Evolutionary conservation across 495 filamentous ascomycete genomes (phyloP), one percentile per base, ranked within the genome.

Genomic region (Echria macrotheca): DNA sequence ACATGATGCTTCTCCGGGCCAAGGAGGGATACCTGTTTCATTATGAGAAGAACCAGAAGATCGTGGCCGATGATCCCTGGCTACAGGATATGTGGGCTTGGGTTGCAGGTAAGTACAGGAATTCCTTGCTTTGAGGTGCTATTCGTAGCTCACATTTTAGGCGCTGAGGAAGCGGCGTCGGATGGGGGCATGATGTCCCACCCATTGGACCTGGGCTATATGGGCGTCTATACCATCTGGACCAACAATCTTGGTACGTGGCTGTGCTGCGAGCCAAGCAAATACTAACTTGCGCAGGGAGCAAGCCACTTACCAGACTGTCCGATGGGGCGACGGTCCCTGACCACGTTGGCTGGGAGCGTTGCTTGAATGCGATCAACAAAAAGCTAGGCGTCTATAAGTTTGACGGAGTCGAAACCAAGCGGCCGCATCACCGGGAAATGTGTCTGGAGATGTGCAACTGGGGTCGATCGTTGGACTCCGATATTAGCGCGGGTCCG

Each of bases 221-320:
- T 96, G 59, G 93, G 93, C 3, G 82, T 97, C 33, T 72, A 78
- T 45, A 78, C 77, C 29, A 78, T 96, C 12, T 96, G 91, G 91
- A 83, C 69, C 24, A 85, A 87, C 56, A 74, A 86, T 28, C 62
- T 89, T 41, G 82, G 87, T 84, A 61, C 38, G 73, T 52, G n/a
- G n/a, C n/a, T n/a, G n/a, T n/a, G n/a, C n/a, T n/a, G n/a, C n/a
- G n/a, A n/a, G n/a, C n/a, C n/a, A n/a, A n/a, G 26, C 28, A 15
- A 22, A 26, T 21, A 48, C 48, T 49, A 7, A 55, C 12, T 19
- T 17, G 6, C 17, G 10, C 22, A 70, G 66, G 65, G 21, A 63
- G 65, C 12, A 72, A 68, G 33, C 55, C 64, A 21, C 39, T 61
- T n/a, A 59, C 63, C 21, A 65, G 77, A 19, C 47, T 80, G 4